Evolutionary conservation across 2,329 filamentous ascomycete genomes (phyloP), one percentile per base, ranked within the genome.

Genomic region (Spiromastix sp.): DNA sequence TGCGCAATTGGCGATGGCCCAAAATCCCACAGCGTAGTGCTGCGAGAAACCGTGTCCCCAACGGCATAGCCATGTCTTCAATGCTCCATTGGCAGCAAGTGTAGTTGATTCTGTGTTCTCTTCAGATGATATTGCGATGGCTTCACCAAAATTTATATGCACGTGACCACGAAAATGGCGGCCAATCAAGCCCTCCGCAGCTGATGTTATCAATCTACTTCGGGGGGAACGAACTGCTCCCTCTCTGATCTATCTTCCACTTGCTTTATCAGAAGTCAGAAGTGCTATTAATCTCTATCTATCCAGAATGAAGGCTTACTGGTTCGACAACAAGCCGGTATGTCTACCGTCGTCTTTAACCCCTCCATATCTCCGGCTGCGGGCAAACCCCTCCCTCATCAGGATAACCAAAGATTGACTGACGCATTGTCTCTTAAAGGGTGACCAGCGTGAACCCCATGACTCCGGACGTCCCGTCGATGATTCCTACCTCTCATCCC

Each of bases 381-480:
- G 12, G n/a, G 22, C 30, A 25, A 9, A 16, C 3, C 12, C 11
- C 5, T 21, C n/a, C 25, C n/a, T 25, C 10, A 35, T 29, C 30
- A 29, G 7, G n/a, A 16, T 18, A 42, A 20, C 29, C 28, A 29
- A 35, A 33, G 22, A 34, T 27, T 18, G 11, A 19, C 20, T n/a
- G n/a, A n/a, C n/a, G n/a, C n/a, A 39, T 26, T 22, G 11, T 34
- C 31, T 19, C 30, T 34, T 32, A 55, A n/a, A 93, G 85, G 87
- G 85, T 65, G 91, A 98, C 71, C 91, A 95, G 66, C 86, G 91
- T 55, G 74, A 81, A 28, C 74, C 84, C 35, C 91, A 98, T 65
- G 80, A 95, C 66, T 93, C 85, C 13, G 84, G 85, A 51, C 77
- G 75, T 46, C 54, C 68, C 25, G 74, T 95, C 39, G 63, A 71